Evolutionary conservation across 2,329 filamentous ascomycete genomes (phyloP).

Genomic region (Rutstroemia sp.): DNA sequence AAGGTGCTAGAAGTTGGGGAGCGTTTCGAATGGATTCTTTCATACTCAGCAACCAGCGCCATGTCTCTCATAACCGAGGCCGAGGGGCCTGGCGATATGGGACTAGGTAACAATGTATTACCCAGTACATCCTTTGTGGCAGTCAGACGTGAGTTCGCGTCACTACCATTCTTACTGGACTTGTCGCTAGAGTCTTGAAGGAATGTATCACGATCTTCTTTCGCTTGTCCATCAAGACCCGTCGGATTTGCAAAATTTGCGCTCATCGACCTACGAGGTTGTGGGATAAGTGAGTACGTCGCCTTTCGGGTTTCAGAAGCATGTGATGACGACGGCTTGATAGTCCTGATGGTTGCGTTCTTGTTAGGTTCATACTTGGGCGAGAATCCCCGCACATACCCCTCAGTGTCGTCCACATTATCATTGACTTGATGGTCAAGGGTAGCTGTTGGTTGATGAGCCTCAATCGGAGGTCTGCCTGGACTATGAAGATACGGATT

Average conservation of each 20-base stretch:
- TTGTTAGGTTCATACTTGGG: conserved; percentile 68
- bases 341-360: conserved; percentile 62
- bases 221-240: conserved; percentile 21
- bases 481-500: conserved; percentile 60
- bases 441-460: conserved; percentile 12
- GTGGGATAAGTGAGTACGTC: conserved; percentile 11
- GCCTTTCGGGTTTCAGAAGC: conserved; percentile 1
- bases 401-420: conserved; percentile 15
- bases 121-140: conserved; percentile 10
- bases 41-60: conserved; percentile 25
- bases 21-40: conserved; percentile 21
- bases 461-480: conserved; percentile 18
- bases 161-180: conserved; percentile 38
- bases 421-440: conserved; percentile 21
- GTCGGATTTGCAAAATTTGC: conserved; percentile 4
- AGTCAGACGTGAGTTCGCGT: conserved; percentile 26
- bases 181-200: conserved; percentile 41
- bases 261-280: conserved; percentile 13
- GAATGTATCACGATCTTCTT: conserved; percentile 36
- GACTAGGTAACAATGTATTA: conserved; percentile 8
- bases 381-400: conserved; percentile 53
- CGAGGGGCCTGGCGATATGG: conserved; percentile 8
- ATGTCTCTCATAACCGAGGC: conserved; percentile 23
- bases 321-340: conserved; percentile 27
- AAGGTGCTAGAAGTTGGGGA: conserved; percentile 14